These are phyloP conservation scores for Sporisorium sorghi DNA, from an alignment of 1,284 basidiomycete genomes.

Conservation along the genomic window DNA sequence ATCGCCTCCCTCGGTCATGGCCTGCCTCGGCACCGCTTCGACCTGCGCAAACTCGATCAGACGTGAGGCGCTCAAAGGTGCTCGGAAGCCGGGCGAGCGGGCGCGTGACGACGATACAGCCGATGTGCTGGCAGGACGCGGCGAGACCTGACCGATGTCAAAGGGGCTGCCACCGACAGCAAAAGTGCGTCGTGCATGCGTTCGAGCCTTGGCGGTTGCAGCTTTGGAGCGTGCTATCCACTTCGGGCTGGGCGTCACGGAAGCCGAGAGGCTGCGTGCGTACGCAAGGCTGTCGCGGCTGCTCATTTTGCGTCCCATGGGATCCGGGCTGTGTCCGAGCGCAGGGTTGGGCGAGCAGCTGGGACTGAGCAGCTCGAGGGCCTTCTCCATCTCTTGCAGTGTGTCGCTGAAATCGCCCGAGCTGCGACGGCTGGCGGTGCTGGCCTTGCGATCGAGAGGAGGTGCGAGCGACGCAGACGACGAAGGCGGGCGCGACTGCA, in stretches of 20 bases:
- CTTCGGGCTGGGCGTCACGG: slow-evolving; percentile 58
- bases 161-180: slow-evolving; percentile 28
- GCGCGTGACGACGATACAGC: slow-evolving; percentile 27
- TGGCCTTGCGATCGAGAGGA: slow-evolving; percentile 21
- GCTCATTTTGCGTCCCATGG: slow-evolving; percentile 33
- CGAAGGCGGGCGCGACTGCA: slow-evolving; percentile 24
- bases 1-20: slow-evolving; percentile 22
- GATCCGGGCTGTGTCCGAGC: slow-evolving; percentile 25
- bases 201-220: slow-evolving; percentile 23
- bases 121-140: slow-evolving; percentile 50
- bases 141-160: slow-evolving; percentile 32
- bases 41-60: slow-evolving; percentile 31
- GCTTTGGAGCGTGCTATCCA: slow-evolving; percentile 51
- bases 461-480: slow-evolving; percentile 34
- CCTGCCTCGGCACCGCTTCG: slow-evolving; percentile 15
- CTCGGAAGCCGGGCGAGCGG: slow-evolving; percentile 29
- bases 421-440: slow-evolving; percentile 42
- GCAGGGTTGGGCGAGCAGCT: slow-evolving; percentile 43
- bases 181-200: slow-evolving; percentile 24
- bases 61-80: slow-evolving; percentile 44
- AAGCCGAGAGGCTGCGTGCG: slow-evolving; percentile 55
- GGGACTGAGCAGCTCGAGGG: slow-evolving; percentile 56
- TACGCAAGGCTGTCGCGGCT: slow-evolving; percentile 56
- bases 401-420: slow-evolving; percentile 49
- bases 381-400: slow-evolving; percentile 56